Conservation (phyloP, 2,329 filamentous ascomycete species). For the Scytalidium sp. region DNA sequence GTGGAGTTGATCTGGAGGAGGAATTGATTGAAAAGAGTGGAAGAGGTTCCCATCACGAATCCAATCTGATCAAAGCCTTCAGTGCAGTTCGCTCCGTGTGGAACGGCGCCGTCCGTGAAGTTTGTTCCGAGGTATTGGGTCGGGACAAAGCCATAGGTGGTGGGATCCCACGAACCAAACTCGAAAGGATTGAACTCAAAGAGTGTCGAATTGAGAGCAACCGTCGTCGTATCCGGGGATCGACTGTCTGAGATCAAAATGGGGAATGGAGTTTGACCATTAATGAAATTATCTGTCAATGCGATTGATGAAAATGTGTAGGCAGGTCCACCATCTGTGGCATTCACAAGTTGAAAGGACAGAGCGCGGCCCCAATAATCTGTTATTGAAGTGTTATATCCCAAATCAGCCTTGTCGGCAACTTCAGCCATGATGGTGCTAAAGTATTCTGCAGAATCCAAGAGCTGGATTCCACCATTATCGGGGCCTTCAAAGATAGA, state of each 20-base stretch:
- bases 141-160: constrained; percentile 67
- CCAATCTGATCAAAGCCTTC: constrained; percentile 79
- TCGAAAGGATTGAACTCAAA: constrained; percentile 80
- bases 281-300: constrained; percentile 56
- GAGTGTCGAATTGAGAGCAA: constrained; percentile 71
- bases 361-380: constrained; percentile 88
- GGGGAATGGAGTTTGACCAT: constrained; percentile 67
- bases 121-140: constrained; percentile 70
- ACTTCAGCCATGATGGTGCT: constrained; percentile 56
- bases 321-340: constrained; percentile 65
- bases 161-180: constrained; percentile 74
- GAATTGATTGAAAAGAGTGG: constrained; percentile 79
- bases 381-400: constrained; percentile 70
- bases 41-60: constrained; percentile 83
- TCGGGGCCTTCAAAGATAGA: constrained; percentile 59
- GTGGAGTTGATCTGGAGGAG: constrained; percentile 60
- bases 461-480: constrained; percentile 44
- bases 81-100: constrained; percentile 59
- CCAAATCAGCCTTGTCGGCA: constrained; percentile 56
- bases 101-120: constrained; percentile 61
- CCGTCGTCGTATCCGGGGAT: constrained; percentile 54
- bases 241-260: constrained; percentile 70
- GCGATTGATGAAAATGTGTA: constrained; percentile 84
- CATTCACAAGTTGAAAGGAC: constrained; percentile 83
- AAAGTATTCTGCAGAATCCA: constrained; percentile 62